These are phyloP conservation scores for Pseudodiploospora longispora DNA, from an alignment of 2,329 filamentous ascomycete species.

Conservation along the genomic window DNA sequence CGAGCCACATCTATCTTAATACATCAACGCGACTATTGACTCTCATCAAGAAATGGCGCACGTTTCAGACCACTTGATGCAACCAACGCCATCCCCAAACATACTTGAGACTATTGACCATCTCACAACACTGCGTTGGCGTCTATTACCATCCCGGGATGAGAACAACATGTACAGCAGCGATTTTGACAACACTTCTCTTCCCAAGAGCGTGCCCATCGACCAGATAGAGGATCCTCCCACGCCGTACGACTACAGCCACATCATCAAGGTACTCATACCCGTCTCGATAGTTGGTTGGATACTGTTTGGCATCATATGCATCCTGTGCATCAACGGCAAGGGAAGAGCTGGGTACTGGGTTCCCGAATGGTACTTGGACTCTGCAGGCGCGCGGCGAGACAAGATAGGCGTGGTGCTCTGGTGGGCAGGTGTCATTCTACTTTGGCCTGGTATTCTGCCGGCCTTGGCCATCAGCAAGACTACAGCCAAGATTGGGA, in stretches of 20 bases:
- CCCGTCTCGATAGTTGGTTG: constrained; percentile 19
- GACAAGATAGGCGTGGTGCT: constrained; percentile 15
- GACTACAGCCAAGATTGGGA: constrained; percentile 51
- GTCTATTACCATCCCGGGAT: no score
- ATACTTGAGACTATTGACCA: no score
- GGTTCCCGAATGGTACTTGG: constrained; percentile 27
- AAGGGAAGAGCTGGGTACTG: constrained; percentile 20
- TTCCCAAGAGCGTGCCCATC: neutral
- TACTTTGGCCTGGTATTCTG: constrained; percentile 50
- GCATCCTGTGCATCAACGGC: constrained; percentile 23
- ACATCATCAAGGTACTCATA: constrained; percentile 16
- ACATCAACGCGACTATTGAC: no score
- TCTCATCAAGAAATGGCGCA: no score
- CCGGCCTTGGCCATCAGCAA: constrained; percentile 67
- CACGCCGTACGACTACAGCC: constrained; percentile 1
- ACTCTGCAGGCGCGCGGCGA: constrained; percentile 13
- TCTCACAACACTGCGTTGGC: no score
- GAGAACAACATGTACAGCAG: no score
- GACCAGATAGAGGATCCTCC: neutral
- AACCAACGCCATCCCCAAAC: no score
- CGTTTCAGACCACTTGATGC: no score
- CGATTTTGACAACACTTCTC: no score
- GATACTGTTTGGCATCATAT: constrained; percentile 23
- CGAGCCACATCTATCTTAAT: no score
- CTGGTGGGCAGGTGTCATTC: constrained; percentile 22